A percentile compares a stretch with the other conserved stretches of the same genome.
Evolutionary conservation across 495 filamentous ascomycete species (phyloP).

Genomic region (Parmelia sp.): DNA sequence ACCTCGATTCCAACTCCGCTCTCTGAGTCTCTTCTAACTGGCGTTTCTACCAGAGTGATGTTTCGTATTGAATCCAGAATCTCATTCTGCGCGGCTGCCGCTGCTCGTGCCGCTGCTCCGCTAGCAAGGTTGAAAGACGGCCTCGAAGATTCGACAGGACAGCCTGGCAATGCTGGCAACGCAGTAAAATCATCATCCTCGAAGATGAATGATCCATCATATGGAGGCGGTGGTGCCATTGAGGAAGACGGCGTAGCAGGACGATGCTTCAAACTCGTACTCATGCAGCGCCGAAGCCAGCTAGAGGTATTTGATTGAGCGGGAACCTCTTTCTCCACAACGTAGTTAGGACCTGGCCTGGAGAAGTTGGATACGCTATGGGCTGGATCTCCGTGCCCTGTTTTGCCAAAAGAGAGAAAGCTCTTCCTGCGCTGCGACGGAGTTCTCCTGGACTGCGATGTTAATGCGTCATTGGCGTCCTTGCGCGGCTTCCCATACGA

Average conservation of each 20-base stretch:
- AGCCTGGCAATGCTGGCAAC: conserved; percentile 15
- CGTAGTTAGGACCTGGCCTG: conserved; percentile 4
- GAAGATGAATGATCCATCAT: neutral
- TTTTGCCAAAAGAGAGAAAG: conserved; percentile 10
- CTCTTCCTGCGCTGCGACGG: conserved; percentile 14
- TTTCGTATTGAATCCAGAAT: conserved; percentile 39
- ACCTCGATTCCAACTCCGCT: conserved; percentile 77
- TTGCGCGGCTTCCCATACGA: conserved; percentile 23
- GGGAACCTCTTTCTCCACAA: neutral
- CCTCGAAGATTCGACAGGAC: conserved; percentile 32
- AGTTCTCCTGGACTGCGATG: conserved; percentile 6
- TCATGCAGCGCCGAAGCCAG: conserved; percentile 22
- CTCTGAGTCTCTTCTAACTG: conserved; percentile 53
- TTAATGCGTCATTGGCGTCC: conserved; percentile 34
- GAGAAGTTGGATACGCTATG: neutral
- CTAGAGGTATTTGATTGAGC: conserved; percentile 5
- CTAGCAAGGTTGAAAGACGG: conserved; percentile 42
- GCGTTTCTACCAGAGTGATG: conserved; percentile 28
- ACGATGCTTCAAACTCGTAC: conserved; percentile 14
- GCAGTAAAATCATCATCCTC: conserved; percentile 10
- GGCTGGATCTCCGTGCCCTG: neutral
- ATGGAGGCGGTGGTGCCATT: neutral
- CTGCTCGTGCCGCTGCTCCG: conserved; percentile 65
- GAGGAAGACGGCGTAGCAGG: conserved; percentile 1
- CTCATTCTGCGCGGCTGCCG: conserved; percentile 63